Percentiles rank a stretch among this genome's conserved stretches.
Evolutionary conservation across 331 rosid genomes (phyloP).

Genomic region (Prunus yedoensis): DNA sequence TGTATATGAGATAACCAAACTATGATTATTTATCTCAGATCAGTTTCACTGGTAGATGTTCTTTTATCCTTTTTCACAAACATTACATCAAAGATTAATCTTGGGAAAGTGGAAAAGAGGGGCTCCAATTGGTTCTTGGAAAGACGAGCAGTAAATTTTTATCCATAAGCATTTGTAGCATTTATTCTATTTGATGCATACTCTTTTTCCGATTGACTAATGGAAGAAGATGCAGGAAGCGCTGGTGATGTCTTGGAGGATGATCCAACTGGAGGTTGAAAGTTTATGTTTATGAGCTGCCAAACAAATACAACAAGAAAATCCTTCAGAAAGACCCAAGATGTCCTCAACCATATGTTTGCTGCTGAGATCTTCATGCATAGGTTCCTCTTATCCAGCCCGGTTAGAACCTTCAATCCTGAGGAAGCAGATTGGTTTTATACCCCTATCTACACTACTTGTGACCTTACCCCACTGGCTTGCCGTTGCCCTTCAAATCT

Average conservation of each 20-base stretch:
- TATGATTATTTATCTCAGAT: neutral
- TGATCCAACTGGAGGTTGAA: slow-evolving; percentile 52
- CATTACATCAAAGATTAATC: neutral
- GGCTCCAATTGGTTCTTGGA: neutral
- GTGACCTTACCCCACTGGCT: slow-evolving; percentile 60
- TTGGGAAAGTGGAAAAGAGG: neutral
- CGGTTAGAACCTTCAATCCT: slow-evolving; percentile 49
- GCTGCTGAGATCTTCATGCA: slow-evolving; percentile 65
- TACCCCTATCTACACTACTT: slow-evolving; percentile 50
- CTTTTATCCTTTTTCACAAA: too few species aligned
- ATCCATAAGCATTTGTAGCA: too few species aligned
- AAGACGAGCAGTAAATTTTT: neutral
- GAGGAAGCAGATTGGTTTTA: slow-evolving; percentile 64
- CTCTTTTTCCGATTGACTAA: neutral
- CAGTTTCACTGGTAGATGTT: neutral
- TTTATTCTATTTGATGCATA: neutral
- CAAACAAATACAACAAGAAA: slow-evolving; percentile 60
- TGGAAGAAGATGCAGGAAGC: slow-evolving; percentile 37
- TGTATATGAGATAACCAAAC: too few species aligned
- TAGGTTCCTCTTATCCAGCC: slow-evolving; percentile 53
- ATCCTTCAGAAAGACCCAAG: slow-evolving; percentile 57
- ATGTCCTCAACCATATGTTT: slow-evolving; percentile 61
- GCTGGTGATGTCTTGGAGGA: slow-evolving; percentile 66
- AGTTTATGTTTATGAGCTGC: slow-evolving; percentile 55
- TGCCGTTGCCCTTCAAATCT: slow-evolving; percentile 61